Conservation (phyloP, 1,139 yeast species). For the Geotrichum macrosporum region DNA sequence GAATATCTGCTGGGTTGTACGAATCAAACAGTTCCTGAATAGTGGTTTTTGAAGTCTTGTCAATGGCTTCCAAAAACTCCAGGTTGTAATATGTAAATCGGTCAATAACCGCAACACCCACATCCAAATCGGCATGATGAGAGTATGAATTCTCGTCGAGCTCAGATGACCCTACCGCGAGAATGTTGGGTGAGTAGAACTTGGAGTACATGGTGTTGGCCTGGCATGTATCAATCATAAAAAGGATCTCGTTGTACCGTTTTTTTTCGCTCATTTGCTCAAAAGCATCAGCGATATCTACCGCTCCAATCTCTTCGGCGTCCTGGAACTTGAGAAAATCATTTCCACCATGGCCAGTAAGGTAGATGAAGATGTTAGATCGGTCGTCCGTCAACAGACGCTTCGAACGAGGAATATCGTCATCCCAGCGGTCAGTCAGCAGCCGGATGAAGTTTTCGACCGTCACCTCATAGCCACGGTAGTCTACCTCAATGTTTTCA, state of each 20-base stretch:
- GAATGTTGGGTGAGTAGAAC: slow-evolving; percentile 85
- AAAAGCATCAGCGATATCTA: slow-evolving; percentile 95
- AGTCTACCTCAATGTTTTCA: slow-evolving; percentile 91
- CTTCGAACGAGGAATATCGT: slow-evolving; percentile 87
- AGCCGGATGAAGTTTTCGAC: slow-evolving; percentile 90
- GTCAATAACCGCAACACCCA: slow-evolving; percentile 97
- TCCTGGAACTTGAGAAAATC: slow-evolving; percentile 96
- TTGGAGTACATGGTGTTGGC: slow-evolving; percentile 96
- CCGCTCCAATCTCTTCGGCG: slow-evolving; percentile 94
- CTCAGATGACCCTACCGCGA: slow-evolving; percentile 91
- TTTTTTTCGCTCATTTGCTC: slow-evolving; percentile 96
- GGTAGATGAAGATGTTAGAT: slow-evolving; percentile 85
- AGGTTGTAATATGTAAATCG: slow-evolving; percentile 89
- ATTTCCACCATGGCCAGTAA: slow-evolving; percentile 99
- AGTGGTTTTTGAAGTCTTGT: slow-evolving; percentile 68
- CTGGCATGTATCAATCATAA: slow-evolving; percentile 98
- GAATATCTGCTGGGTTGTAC: slow-evolving; percentile 79
- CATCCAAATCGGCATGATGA: slow-evolving; percentile 90
- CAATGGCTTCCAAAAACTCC: slow-evolving; percentile 76
- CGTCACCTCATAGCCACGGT: slow-evolving; percentile 95
- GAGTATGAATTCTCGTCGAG: slow-evolving; percentile 89
- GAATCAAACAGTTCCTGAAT: slow-evolving; percentile 78
- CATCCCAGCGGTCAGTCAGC: slow-evolving; percentile 92
- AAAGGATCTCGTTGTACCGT: slow-evolving; percentile 88
- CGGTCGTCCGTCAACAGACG: slow-evolving; percentile 87